Base-by-base conservation (phyloP, 306 rosid species). In the Mimosa pudica region DNA sequence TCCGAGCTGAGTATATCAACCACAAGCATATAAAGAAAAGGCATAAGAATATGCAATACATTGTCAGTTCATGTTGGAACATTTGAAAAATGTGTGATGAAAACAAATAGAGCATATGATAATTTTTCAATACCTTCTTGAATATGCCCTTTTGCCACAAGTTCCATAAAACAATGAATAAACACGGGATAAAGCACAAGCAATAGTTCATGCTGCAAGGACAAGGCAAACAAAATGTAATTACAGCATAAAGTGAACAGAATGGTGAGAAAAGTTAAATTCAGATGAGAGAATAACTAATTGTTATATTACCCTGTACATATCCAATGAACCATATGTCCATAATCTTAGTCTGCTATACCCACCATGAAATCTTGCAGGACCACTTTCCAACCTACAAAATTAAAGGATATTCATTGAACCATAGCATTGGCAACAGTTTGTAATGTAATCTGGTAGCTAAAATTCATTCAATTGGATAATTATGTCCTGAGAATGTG, bases 151-250 rank as follows among this genome's bases (percentile, higher is more conserved):
- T 91, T 91, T 4, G 97, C 99, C 54, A 96, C 94, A n/a, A 93
- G 93, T 82, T 93, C 99, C 97, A 96, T 93, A 82, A 93, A 96
- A 82, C 97, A 91, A 75, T 96, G 99, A 8, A 96, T 90, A 83
- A 93, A 96, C 11, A 93, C 98, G 0, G 99, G 99, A 89, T 93
- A 93, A 76, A 96, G 97, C 79, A 96, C 97, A 3, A 98, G 98
- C 71, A 96, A 92, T 89, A 96, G 86, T 85, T 96, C 99, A 77
- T 89, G 96, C 99, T 93, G 96, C 84, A 89, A 67, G 13, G 4
- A 77, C 71, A 77, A 63, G 18, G 33, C 49, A 51, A 81, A 55
- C 30, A 38, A 55, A 30, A 62, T 4, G 68, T 52, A 61, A 82
- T 7, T 14, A 30, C 65, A 76, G 14, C 42, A 62, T 16, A 70